Conservation (phyloP, 2,329 filamentous ascomycete genomes). For the Calycina herbarum region DNA sequence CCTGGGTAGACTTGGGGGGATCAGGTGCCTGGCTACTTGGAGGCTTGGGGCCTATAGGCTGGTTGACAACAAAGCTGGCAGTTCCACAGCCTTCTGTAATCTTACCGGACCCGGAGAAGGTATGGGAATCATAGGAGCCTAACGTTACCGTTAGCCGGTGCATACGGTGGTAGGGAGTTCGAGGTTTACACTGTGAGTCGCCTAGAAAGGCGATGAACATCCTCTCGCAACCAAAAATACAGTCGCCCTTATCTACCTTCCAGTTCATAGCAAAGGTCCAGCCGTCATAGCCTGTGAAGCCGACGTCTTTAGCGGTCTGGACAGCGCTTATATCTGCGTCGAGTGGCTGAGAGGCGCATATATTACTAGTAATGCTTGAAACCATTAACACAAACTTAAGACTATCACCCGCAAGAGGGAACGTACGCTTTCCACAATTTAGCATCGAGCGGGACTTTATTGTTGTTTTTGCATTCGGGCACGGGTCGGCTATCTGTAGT, state of each 20-base stretch:
- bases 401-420: neutral
- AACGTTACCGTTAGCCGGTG: neutral
- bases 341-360: neutral
- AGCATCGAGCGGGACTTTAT: conserved; percentile 3
- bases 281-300: neutral
- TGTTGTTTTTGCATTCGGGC: neutral
- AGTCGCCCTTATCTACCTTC: neutral
- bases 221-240: neutral
- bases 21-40: neutral
- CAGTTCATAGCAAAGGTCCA: conserved; percentile 2
- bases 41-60: neutral
- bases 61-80: conserved; percentile 6
- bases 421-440: conserved; percentile 7
- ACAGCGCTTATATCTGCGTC: neutral
- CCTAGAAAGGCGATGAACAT: neutral
- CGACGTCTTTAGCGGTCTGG: conserved; percentile 2
- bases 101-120: conserved; percentile 2
- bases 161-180: too few species aligned
- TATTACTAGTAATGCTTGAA: neutral
- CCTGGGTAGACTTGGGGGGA: neutral
- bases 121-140: conserved; percentile 1
- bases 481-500: neutral
- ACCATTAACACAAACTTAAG: neutral
- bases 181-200: neutral
- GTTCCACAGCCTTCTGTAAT: conserved; percentile 5